Percentiles rank a stretch among this genome's conserved stretches.
These are phyloP conservation scores for Tulasnella sp. DNA, from an alignment of 768 basidiomycete species.

Conservation along the genomic window DNA sequence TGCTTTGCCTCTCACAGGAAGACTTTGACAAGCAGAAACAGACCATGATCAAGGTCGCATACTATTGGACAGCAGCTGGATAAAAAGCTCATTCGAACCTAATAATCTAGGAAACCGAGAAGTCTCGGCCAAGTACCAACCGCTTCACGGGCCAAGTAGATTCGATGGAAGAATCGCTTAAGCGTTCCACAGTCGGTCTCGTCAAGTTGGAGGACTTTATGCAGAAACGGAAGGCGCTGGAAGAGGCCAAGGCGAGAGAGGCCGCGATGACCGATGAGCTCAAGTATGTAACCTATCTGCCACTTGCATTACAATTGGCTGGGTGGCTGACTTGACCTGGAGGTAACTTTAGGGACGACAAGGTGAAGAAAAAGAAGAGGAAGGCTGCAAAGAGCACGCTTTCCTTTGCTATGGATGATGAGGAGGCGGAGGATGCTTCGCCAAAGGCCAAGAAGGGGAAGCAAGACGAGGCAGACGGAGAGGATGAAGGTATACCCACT, in stretches of 20 bases:
- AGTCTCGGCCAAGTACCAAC: slow-evolving; percentile 73
- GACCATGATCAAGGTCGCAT: slow-evolving; percentile 45
- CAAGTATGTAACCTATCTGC: slow-evolving; percentile 54
- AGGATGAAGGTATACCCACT: slow-evolving; percentile 9
- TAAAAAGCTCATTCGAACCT: too few relatives aligned
- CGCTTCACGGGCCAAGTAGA: slow-evolving; percentile 93
- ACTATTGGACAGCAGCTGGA: not conserved
- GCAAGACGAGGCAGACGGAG: slow-evolving; percentile 17
- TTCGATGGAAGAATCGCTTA: slow-evolving; percentile 86
- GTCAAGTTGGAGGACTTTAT: slow-evolving; percentile 90
- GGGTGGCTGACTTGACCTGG: slow-evolving; percentile 10
- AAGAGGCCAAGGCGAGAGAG: slow-evolving; percentile 83
- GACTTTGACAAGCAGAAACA: slow-evolving; percentile 76
- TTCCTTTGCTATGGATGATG: slow-evolving; percentile 86
- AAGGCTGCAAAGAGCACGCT: slow-evolving; percentile 79
- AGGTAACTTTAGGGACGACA: slow-evolving; percentile 18
- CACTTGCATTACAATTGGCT: not conserved
- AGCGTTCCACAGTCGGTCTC: slow-evolving; percentile 83
- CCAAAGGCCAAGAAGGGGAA: slow-evolving; percentile 10
- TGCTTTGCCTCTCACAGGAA: slow-evolving; percentile 40
- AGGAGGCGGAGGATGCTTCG: slow-evolving; percentile 35
- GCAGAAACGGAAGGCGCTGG: slow-evolving; percentile 74
- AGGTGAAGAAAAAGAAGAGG: slow-evolving; percentile 73
- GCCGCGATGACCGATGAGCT: slow-evolving; percentile 75
- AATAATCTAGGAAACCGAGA: slow-evolving; percentile 61